Evolutionary conservation across 108 stramenopile species (phyloP).

Genomic region (Cyclostephanos invisitatus): DNA sequence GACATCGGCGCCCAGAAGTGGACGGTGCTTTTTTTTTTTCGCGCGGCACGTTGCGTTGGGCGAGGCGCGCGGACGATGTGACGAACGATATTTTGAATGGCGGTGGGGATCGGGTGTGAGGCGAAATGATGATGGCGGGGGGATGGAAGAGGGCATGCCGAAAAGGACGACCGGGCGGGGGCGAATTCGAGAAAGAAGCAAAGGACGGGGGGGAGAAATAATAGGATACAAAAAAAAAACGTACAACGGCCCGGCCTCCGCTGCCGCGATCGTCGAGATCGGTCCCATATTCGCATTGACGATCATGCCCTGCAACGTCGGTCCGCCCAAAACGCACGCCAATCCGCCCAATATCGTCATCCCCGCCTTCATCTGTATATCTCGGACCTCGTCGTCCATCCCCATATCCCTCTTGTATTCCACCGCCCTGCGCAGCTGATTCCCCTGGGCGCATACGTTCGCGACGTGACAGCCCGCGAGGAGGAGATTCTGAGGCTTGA

Average conservation of each 20-base stretch:
- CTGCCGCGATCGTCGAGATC: constrained; percentile 68
- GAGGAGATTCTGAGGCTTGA: constrained; percentile 78
- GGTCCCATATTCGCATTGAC: constrained; percentile 60
- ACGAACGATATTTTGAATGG: too few species aligned
- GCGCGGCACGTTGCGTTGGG: too few species aligned
- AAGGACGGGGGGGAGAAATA: background rate
- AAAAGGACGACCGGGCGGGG: too few species aligned
- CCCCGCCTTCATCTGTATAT: constrained; percentile 64
- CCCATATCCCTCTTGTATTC: constrained; percentile 72
- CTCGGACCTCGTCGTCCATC: constrained; percentile 67
- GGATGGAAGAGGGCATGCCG: too few species aligned
- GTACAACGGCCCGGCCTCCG: constrained; percentile 64
- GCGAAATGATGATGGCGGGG: too few species aligned
- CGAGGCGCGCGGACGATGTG: too few species aligned
- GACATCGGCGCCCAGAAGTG: constrained; percentile 89
- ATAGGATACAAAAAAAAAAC: too few species aligned
- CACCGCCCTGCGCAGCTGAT: constrained; percentile 80
- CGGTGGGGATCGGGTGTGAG: too few species aligned
- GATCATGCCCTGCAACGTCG: constrained; percentile 54
- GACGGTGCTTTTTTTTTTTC: constrained; percentile 35
- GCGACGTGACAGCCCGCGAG: constrained; percentile 73
- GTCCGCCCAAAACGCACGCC: constrained; percentile 61
- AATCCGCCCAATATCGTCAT: constrained; percentile 63
- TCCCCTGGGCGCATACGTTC: constrained; percentile 80
- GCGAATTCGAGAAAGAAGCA: background rate